phyloP scores from a whole-genome alignment of 1,284 basidiomycete species.

The Naganishia cerealis region DNA sequence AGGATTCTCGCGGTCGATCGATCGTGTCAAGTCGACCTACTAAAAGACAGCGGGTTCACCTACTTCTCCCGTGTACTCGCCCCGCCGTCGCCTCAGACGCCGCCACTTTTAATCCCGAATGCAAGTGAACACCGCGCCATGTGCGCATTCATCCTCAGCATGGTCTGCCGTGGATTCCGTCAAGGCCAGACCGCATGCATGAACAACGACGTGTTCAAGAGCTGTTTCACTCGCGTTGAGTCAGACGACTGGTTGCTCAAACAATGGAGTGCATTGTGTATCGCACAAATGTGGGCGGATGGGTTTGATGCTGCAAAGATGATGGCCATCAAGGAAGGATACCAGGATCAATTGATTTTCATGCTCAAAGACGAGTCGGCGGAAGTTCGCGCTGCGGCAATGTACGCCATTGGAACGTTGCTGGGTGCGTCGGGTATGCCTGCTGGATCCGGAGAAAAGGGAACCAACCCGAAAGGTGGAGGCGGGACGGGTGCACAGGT shows the following conservation, averaged over 20 bases:
- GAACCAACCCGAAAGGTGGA: slow-evolving; percentile 68
- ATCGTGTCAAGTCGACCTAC: slow-evolving; percentile 85
- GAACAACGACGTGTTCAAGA: slow-evolving; percentile 81
- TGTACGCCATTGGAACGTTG: slow-evolving; percentile 91
- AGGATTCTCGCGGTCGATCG: slow-evolving; percentile 93
- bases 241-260: slow-evolving; percentile 88
- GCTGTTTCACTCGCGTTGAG: slow-evolving; percentile 76
- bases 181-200: slow-evolving; percentile 84
- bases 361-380: slow-evolving; percentile 84
- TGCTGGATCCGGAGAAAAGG: slow-evolving; percentile 57
- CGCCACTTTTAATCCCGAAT: slow-evolving; percentile 70
- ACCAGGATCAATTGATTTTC: slow-evolving; percentile 80
- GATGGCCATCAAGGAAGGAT: slow-evolving; percentile 74
- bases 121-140: slow-evolving; percentile 95
- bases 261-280: slow-evolving; percentile 91
- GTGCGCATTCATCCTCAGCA: slow-evolving; percentile 96
- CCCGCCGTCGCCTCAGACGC: slow-evolving; percentile 47
- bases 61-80: slow-evolving; percentile 83
- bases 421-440: slow-evolving; percentile 76
- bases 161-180: slow-evolving; percentile 83
- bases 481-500: slow-evolving; percentile 83
- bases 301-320: slow-evolving; percentile 86
- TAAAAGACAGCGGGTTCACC: slow-evolving; percentile 79
- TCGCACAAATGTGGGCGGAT: slow-evolving; percentile 89
- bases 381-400: slow-evolving; percentile 85